A percentile compares a stretch with the other conserved stretches of the same genome.
These are phyloP conservation scores for Colletotrichum tanaceti DNA, from an alignment of 2,329 filamentous ascomycete species.

Conservation along the genomic window DNA sequence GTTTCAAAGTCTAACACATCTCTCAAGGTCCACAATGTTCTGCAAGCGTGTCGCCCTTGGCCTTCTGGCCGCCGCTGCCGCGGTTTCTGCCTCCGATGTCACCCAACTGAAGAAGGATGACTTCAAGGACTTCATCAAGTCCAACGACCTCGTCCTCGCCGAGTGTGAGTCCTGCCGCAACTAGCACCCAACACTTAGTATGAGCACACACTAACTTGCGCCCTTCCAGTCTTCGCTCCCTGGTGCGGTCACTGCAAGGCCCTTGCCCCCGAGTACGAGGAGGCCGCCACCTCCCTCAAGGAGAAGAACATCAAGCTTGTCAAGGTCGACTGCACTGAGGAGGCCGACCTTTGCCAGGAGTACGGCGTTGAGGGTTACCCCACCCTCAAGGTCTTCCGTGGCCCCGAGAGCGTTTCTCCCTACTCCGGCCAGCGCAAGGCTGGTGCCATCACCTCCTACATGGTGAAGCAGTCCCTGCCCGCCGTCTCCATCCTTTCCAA, in stretches of 20 bases:
- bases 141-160: conserved; percentile 89
- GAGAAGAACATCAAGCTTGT: conserved; percentile 87
- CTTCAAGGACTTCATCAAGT: conserved; percentile 87
- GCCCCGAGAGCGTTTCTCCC: conserved; percentile 80
- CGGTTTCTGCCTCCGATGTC: conserved; percentile 79
- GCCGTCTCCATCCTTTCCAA: conserved; percentile 86
- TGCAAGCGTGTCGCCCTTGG: conserved; percentile 63
- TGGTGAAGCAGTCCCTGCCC: conserved; percentile 97
- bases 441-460: conserved; percentile 82
- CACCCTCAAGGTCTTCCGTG: conserved; percentile 98
- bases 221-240: conserved; percentile 81
- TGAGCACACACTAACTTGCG: conserved; percentile 51
- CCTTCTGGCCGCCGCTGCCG: conserved; percentile 66
- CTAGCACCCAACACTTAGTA: not conserved
- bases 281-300: conserved; percentile 84
- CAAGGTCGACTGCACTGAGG: conserved; percentile 96
- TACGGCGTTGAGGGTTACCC: conserved; percentile 97
- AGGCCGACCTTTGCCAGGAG: conserved; percentile 89
- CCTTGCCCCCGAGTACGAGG: conserved; percentile 91
- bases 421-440: conserved; percentile 94
- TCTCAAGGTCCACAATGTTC: conserved; percentile 56
- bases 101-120: conserved; percentile 84
- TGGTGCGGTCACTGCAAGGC: conserved; percentile 99
- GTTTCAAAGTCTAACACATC: conserved; percentile 1
- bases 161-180: conserved; percentile 78